These are phyloP conservation scores for Botrytis cinerea DNA, from an alignment of 2,329 filamentous ascomycete species.

Conservation along the genomic window DNA sequence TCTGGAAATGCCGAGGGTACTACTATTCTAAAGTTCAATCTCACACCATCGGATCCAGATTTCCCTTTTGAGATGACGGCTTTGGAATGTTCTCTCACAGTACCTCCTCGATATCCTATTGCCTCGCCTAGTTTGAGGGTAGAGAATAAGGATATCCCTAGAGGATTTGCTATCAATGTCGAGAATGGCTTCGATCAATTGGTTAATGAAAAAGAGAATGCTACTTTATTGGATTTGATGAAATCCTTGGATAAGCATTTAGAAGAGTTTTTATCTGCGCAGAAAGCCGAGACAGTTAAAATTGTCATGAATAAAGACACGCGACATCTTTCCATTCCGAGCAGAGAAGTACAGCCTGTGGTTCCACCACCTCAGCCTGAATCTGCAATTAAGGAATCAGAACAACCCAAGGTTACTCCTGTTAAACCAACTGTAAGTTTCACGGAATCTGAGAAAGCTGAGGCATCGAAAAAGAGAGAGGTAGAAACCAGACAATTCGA, in stretches of 20 bases:
- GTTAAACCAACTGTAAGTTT: slow-evolving; percentile 43
- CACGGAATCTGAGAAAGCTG: slow-evolving; percentile 59
- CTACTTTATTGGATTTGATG: slow-evolving; percentile 65
- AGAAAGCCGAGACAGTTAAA: slow-evolving; percentile 73
- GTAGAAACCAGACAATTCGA: slow-evolving; percentile 72
- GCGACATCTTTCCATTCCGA: slow-evolving; percentile 39
- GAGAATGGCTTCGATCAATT: slow-evolving; percentile 72
- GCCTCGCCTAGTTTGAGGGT: slow-evolving; percentile 61
- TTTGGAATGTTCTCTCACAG: slow-evolving; percentile 65
- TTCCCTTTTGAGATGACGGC: slow-evolving; percentile 76
- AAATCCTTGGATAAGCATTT: slow-evolving; percentile 73
- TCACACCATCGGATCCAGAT: slow-evolving; percentile 77
- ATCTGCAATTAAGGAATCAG: slow-evolving; percentile 12
- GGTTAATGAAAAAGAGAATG: slow-evolving; percentile 54
- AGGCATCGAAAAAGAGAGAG: slow-evolving; percentile 64
- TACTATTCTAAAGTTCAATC: slow-evolving; percentile 62
- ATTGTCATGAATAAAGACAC: slow-evolving; percentile 47
- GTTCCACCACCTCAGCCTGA: slow-evolving; percentile 20
- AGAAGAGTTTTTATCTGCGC: slow-evolving; percentile 67
- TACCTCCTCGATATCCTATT: slow-evolving; percentile 65
- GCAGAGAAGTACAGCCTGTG: slow-evolving; percentile 34
- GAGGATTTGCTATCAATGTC: slow-evolving; percentile 74
- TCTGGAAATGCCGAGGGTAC: slow-evolving; percentile 28
- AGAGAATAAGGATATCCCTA: slow-evolving; percentile 68
- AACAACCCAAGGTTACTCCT: slow-evolving; percentile 22